Conservation (phyloP, 1,284 basidiomycete species). For the Tylopilus orsonianus region DNA sequence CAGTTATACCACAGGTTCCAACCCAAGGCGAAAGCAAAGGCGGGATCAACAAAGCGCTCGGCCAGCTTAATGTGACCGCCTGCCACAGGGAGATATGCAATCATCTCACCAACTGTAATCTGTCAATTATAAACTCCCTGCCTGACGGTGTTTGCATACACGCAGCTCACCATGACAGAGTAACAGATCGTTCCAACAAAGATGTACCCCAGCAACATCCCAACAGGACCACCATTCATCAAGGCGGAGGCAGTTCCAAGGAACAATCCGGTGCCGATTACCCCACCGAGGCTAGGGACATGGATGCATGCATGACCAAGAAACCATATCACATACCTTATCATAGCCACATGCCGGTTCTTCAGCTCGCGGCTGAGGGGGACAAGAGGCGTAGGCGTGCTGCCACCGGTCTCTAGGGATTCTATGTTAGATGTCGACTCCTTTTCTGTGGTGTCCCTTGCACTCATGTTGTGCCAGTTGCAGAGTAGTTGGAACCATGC, state of each 20-base stretch:
- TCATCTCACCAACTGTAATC: conserved; percentile 34
- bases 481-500: not conserved
- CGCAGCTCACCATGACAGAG: conserved; percentile 20
- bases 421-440: conserved; percentile 1
- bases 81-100: conserved; percentile 37
- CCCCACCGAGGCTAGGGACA: conserved; percentile 36
- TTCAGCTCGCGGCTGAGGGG: conserved; percentile 23
- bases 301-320: not conserved
- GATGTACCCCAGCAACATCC: conserved; percentile 32
- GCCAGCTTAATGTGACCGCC: conserved; percentile 69
- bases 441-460: not conserved
- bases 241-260: conserved; percentile 34
- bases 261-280: conserved; percentile 48
- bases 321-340: conserved; percentile 14
- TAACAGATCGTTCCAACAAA: conserved; percentile 31
- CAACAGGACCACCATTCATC: conserved; percentile 27
- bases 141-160: not conserved
- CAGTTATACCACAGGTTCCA: conserved; percentile 69
- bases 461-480: conserved; percentile 3
- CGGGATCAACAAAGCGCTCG: conserved; percentile 66
- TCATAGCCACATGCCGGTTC: conserved; percentile 29
- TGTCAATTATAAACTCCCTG: conserved; percentile 1
- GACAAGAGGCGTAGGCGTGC: not conserved
- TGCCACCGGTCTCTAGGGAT: not conserved
- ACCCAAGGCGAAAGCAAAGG: conserved; percentile 65